Base-by-base conservation (phyloP, 2,329 filamentous ascomycete species). In the Aspergillus chevalieri region DNA sequence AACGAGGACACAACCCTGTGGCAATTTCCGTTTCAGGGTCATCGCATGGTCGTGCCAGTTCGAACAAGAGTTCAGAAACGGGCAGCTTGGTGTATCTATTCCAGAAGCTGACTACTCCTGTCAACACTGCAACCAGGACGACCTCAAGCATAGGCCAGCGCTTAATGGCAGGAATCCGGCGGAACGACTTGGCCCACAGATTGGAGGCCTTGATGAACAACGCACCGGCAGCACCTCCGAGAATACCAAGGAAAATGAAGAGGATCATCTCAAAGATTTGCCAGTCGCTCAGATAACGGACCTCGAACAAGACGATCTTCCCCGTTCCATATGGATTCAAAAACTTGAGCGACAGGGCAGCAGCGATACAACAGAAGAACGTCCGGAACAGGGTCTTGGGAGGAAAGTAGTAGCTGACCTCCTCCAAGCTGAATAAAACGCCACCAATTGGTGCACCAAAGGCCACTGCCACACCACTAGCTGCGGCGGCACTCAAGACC, bases 341-440 rank as follows among this genome's bases (percentile, higher is more conserved):
- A 57, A 96, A 96, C 63, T 96, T 96, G 58, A 98, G 76, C 1
- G 91, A 92, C 30, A 98, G 72, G 0, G 93, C 90, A 1, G 93
- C 91, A 28, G 76, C 85, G 60, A 97, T 97, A 69, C 92, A 97
- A 74, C 92, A 97, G 71, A 97, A 97, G 70, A 98, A 98, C 0
- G 93, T 97, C 47, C 93, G 79, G 74, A 98, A 98, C 7, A 98
- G 79, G 0, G 92, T 97, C 73, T 98, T 97, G 5, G 92, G 89
- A 0, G 93, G 92, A 67, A 97, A 97, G 70, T 97, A 97, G 69
- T 97, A 97, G 58, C 73, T 85, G 54, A 97, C 91, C 77, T 97
- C 93, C 70, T 98, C 93, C 26, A 97, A 71, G 30, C 89, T 90
- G 69, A 97, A 97, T 2, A 97, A 77, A 1, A 96, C 90, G 47